Base-by-base conservation (phyloP, 805 yeast species). In the Pichia nakasei region DNA sequence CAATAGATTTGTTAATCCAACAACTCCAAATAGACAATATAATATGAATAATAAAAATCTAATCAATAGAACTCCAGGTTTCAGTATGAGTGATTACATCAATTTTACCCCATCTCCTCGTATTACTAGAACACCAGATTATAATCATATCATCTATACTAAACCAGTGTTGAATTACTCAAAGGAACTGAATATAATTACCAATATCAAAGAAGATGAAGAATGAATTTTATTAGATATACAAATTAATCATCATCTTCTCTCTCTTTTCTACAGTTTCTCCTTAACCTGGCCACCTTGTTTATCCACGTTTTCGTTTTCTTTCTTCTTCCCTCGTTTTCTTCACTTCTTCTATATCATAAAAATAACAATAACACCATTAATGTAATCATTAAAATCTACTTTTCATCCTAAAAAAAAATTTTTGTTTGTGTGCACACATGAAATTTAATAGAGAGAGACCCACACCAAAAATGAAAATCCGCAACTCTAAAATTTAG, bases 51-150 rank as follows among this genome's bases (percentile, higher is more conserved):
- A 20, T 12, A 37, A 35, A 33, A 27, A 43, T 45, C 38, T 39
- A 42, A 61, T 73, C 9, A 54, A 53, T 32, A 61, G 63, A 50
- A 82, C 85, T 0, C 82, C 82, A 1, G 83, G 82, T 2, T 85
- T 85, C 65, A 85, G 85, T 60, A 77, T 85, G 80, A 80, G 78
- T 57, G 95, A 85, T 58, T 85, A 84, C 58, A 82, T 86, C 33
- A 82, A 85, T 57, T 80, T 81, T 57, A 79, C 89, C 1, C 93
- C 93, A 3, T 78, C 85, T 9, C 84, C 84, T 21, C 51, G 67
- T n/a, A 59, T 53, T 24, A 45, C 57, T 7, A 57, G 65, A 37
- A 67, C 72, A 0, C 72, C 72, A 3, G 70, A 61, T 44, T 51
- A 50, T 18, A 46, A 48, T n/a, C 15, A 8, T 17, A n/a, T 17